Percentiles rank a stretch among this genome's conserved stretches.
These are phyloP conservation scores for Botrytis elliptica DNA, from an alignment of 2,329 filamentous ascomycete genomes.

Conservation along the genomic window DNA sequence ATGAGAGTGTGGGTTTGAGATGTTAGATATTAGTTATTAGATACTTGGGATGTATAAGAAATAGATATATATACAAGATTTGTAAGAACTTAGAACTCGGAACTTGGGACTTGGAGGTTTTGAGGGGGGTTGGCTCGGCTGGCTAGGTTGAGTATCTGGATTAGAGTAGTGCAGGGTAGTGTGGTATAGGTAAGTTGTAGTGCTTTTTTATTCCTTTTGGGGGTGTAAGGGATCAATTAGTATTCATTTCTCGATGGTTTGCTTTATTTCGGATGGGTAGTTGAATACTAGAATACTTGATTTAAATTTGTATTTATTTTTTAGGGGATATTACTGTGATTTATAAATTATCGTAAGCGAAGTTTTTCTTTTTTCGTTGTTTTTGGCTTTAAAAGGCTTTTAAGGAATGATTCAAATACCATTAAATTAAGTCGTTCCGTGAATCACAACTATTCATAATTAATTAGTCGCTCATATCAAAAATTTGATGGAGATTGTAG, in stretches of 20 bases:
- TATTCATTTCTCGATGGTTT: neutral
- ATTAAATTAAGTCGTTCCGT: too few species aligned
- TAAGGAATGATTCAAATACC: neutral
- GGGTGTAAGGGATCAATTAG: neutral
- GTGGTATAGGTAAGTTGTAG: neutral
- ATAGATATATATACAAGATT: neutral
- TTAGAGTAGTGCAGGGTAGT: neutral
- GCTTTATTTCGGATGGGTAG: neutral
- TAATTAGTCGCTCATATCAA: neutral
- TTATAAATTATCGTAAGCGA: too few species aligned
- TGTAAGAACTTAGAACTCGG: neutral
- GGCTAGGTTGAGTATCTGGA: too few species aligned
- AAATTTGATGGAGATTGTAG: neutral
- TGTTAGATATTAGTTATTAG: too few species aligned
- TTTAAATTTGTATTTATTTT: too few species aligned
- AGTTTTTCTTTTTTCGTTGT: too few species aligned
- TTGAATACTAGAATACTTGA: too few species aligned
- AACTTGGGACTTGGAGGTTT: too few species aligned
- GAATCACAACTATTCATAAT: neutral
- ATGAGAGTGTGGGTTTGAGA: too few species aligned
- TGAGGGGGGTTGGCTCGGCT: fast-evolving
- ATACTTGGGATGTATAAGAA: too few species aligned
- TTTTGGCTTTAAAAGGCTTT: too few species aligned
- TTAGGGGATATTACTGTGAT: too few species aligned
- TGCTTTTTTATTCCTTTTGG: neutral